phyloP scores from a whole-genome alignment of 441 rosid species.

The Euphorbia schlechtendalii region DNA sequence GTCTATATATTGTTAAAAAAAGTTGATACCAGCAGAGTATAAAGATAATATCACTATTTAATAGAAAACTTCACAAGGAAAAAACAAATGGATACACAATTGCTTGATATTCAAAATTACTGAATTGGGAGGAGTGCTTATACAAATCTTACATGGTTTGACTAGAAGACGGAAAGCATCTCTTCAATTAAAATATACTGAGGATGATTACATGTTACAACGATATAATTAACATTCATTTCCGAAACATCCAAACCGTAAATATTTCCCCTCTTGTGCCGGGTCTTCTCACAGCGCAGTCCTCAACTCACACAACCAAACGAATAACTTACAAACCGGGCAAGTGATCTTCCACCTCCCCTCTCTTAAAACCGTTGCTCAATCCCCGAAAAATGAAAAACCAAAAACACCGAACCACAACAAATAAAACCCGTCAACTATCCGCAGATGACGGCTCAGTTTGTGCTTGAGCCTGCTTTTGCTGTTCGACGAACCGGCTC shows the following conservation, averaged over 20 bases:
- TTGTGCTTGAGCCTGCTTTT: constrained; percentile 45
- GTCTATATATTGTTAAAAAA: too few relatives aligned
- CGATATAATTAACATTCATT: constrained; percentile 20
- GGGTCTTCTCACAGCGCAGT: constrained; percentile 10
- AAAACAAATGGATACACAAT: not conserved
- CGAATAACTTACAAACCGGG: constrained; percentile 35
- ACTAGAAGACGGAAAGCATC: constrained; percentile 34
- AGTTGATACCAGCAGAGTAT: too few relatives aligned
- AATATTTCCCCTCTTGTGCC: not conserved
- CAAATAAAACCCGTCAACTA: constrained; percentile 31
- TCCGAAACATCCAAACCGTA: constrained; percentile 8
- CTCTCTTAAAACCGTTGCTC: constrained; percentile 26
- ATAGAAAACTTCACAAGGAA: too few relatives aligned
- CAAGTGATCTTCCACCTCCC: constrained; percentile 57
- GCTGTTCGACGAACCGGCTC: constrained; percentile 57
- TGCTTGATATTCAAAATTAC: not conserved
- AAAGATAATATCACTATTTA: too few relatives aligned
- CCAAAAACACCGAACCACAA: constrained; percentile 12
- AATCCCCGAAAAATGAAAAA: constrained; percentile 22
- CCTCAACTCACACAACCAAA: constrained; percentile 28
- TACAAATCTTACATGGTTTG: constrained; percentile 10
- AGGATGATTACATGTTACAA: constrained; percentile 45
- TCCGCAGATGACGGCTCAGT: constrained; percentile 31
- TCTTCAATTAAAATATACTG: constrained; percentile 38
- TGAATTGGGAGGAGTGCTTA: not conserved